These are phyloP conservation scores for Botrytis fragariae DNA, from an alignment of 2,329 filamentous ascomycete species.

Conservation along the genomic window DNA sequence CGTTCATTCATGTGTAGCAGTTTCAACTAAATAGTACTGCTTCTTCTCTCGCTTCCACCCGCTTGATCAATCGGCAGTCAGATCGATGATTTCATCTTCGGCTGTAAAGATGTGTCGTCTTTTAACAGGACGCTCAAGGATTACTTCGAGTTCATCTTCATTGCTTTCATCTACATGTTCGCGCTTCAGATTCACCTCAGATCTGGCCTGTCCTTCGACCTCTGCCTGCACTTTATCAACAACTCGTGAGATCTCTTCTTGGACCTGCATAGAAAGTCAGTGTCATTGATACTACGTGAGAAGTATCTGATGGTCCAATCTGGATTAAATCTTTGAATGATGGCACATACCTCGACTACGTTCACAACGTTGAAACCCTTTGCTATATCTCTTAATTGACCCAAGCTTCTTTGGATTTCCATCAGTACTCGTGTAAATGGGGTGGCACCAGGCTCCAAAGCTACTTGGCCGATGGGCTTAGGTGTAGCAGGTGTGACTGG, in stretches of 20 bases:
- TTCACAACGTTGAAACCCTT: background rate
- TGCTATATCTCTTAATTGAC: slow-evolving; percentile 6
- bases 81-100: slow-evolving; percentile 15
- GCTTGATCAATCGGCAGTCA: slow-evolving; percentile 3
- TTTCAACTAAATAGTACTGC: background rate
- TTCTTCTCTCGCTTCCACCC: background rate
- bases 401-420: slow-evolving; percentile 7
- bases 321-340: background rate
- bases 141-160: slow-evolving; percentile 13
- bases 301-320: background rate
- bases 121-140: slow-evolving; percentile 20
- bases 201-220: background rate
- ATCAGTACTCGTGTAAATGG: background rate
- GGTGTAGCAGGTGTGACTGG: background rate
- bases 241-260: background rate
- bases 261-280: slow-evolving; percentile 1
- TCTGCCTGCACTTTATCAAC: background rate
- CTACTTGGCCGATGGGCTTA: background rate
- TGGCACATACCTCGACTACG: slow-evolving; percentile 6
- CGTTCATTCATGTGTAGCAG: background rate
- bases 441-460: background rate
- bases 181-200: slow-evolving; percentile 9
- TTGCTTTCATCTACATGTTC: background rate
- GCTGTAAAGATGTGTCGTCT: slow-evolving; percentile 17
- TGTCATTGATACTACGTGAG: background rate